Evolutionary conservation across 129 eudicot genomes (phyloP), one percentile per base, ranked within the genome.

Genomic region (Flaveria brownii): DNA sequence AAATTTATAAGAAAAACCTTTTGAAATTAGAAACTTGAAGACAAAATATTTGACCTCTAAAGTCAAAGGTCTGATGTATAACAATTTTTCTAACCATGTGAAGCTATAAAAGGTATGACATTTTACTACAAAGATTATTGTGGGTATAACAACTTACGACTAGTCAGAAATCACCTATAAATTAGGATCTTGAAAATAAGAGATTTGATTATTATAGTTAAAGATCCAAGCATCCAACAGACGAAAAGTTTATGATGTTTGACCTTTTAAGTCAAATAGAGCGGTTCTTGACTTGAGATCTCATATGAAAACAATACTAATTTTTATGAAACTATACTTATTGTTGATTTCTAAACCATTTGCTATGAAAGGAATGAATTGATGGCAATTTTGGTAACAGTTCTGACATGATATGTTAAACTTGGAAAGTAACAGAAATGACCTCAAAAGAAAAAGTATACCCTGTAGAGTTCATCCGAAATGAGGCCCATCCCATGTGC

Each of bases 401-500:
- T 63, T 13, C 9, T 39, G 59, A 61, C 30, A 45, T 18, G 52
- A 10, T 30, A 70, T 18, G 39, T 62, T n/a, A 11, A 61, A 26
- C 59, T 78, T 70, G 63, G 41, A 39, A 43, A 45, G 62, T 9
- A 20, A 42, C 39, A 75, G 7, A 17, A 16, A n/a, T 67, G 45
- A 52, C 67, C 73, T 36, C 3, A 45, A 46, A 70, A 49, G 55
- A 33, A 80, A 59, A 78, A 51, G 66, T 10, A 33, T 79, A 94
- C 98, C 87, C 78, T 68, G 74, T 47, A 91, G 17, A 95, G 88
- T 8, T 95, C 94, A 82, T 91, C 85, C 2, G 99, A 89, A 70
- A 95, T 95, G 73, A 95, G 93, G 30, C 99, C 99, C 99, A 95
- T 95, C 62, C 99, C 99, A 36, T 95, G 99, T 39, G 82, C 94